Base-by-base conservation (phyloP, 768 basidiomycete genomes). In the Russula sp. region DNA sequence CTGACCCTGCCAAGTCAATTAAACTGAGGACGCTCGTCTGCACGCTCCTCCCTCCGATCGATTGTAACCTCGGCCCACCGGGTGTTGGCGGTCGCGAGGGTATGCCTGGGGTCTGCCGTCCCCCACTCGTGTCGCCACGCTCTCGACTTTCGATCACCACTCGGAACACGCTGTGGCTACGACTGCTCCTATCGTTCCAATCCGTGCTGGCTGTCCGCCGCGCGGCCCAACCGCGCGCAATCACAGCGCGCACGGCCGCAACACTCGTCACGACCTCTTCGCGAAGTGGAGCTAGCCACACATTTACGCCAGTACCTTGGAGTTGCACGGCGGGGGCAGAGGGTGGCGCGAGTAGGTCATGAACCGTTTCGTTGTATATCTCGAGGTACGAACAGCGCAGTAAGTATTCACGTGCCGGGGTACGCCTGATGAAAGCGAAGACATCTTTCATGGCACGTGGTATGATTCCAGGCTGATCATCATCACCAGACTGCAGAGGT, bases 1-100 rank as follows among this genome's bases (percentile, higher is more conserved):
- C 97, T 0, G 93, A 96, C 4, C 97, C 97, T 53, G 97, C 97
- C 11, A 99, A 78, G 79, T 99, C 94, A 61, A 97, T 97, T 51
- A 97, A 77, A 71, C 88, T 93, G 78, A 88, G 72, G 41, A 87
- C 89, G 6, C 83, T 89, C 46, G 84, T 88, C 69, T 85, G 87
- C 14, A 90, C 89, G 61, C 88, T 90, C 56, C 85, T 77, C 18
- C 90, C 90, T 16, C 88, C 89, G n/a, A 82, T 76, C 0, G 87
- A 84, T 67, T 93, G 90, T 52, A 92, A 70, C 57, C 83, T 75
- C 7, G 89, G 80, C 1, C 88, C 82, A 9, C 81, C 81, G 1
- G 82, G 81, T 0, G 81, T 82, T 10, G 74, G 75, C 5, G 81
- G 81, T 18, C 66, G 48, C 29, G 56, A 59, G 32, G 77, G 70